These are phyloP conservation scores for Huntiella moniliformis DNA, from an alignment of 2,329 filamentous ascomycete species.

Conservation along the genomic window DNA sequence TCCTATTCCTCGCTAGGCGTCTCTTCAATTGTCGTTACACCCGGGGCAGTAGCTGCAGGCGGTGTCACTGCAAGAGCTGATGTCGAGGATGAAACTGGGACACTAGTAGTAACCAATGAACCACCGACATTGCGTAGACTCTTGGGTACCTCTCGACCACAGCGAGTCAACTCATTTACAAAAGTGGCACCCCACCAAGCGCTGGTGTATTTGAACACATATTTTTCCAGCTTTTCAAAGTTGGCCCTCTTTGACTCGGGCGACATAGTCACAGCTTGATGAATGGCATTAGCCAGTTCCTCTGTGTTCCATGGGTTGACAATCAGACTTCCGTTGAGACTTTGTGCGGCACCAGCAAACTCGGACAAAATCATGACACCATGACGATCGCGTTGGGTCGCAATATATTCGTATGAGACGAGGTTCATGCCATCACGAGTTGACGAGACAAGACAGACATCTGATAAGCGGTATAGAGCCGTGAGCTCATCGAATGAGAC, in stretches of 20 bases:
- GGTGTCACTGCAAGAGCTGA: background rate
- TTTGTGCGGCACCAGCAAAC: conserved; percentile 89
- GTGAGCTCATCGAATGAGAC: conserved; percentile 90
- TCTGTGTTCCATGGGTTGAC: conserved; percentile 99
- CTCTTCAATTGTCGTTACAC: conserved; percentile 8
- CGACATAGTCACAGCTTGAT: conserved; percentile 93
- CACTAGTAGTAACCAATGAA: conserved; percentile 12
- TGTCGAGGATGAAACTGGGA: conserved; percentile 9
- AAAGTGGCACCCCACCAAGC: conserved; percentile 95
- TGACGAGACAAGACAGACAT: conserved; percentile 80
- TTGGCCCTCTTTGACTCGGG: conserved; percentile 72
- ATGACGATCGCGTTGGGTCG: conserved; percentile 74
- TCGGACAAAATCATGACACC: conserved; percentile 91
- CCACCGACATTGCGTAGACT: conserved; percentile 24
- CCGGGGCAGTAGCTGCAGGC: background rate
- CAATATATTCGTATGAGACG: conserved; percentile 96
- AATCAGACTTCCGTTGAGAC: conserved; percentile 78
- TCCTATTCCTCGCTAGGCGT: conserved; percentile 7
- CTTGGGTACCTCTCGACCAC: conserved; percentile 25
- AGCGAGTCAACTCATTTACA: conserved; percentile 57
- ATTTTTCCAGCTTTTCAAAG: conserved; percentile 80
- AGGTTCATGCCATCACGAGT: conserved; percentile 99
- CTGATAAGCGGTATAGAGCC: conserved; percentile 78
- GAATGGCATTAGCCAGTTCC: conserved; percentile 78
- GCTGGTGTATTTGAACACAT: conserved; percentile 94